Evolutionary conservation across 2,329 filamentous ascomycete species (phyloP), one percentile per base, ranked within the genome.

Genomic region (Colletotrichum theobromicola): DNA sequence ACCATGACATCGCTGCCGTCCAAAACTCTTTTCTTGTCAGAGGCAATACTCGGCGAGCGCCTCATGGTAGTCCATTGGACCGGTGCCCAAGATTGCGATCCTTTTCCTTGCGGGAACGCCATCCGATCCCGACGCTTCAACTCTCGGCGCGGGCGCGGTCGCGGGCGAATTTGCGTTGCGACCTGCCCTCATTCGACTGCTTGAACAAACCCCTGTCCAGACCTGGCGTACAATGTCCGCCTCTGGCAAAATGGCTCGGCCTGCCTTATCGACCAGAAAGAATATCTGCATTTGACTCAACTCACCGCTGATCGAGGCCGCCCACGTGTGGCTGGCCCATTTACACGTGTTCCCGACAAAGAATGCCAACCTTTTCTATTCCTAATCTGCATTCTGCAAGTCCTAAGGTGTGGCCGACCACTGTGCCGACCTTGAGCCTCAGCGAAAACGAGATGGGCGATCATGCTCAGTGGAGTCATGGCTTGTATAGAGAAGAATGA

Each of bases 231-330:
- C 26, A 28, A 12, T 24, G 13, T 10, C 24, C 53, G 9, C 16
- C 55, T 60, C 24, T 32, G 26, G 55, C 30, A 60, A 18, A 32
- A 30, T 70, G 32, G 8, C 46, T 34, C 34, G 32, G 18, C 32
- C 61, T 70, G 46, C 34, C 26, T 67, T 50, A 66, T 67, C 68
- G 67, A 58, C 26, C 18, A n/a, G 28, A 58, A 26, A 58, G 55
- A 57, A 35, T 32, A 42, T 66, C 21, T 34, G 64, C 35, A 32
- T 21, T 70, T 58, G 62, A 70, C 68, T 67, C 61, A 70, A 28
- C 57, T 60, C 57, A 60, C 57, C 57, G 57, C 63, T 37, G 69
- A 67, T 67, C 69, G 30, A 68, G 55, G 64, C 69, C 63, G 55
- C 30, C 62, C 30, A 37, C 55, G 28, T 32, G 32, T 55, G 30